Evolutionary conservation across 345 rosid species (phyloP).

Genomic region (Moricandia arvensis): DNA sequence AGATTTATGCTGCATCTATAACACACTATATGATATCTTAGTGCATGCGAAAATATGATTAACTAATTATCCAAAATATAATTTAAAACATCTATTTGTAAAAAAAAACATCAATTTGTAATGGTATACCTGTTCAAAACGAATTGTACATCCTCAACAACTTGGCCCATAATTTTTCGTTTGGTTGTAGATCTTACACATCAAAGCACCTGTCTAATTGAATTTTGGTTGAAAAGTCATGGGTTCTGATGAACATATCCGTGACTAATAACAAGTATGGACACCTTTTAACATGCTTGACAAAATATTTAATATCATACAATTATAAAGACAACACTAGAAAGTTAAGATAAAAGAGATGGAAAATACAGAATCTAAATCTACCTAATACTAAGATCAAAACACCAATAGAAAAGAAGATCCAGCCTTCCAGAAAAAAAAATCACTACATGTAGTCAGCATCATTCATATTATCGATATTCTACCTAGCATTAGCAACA

Average conservation of each 20-base stretch:
- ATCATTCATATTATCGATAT: neutral
- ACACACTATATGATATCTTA: neutral
- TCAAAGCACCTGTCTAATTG: slow-evolving; percentile 2
- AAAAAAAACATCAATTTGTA: neutral
- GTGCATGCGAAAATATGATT: neutral
- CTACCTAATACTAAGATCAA: neutral
- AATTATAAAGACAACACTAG: neutral
- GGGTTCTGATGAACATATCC: neutral
- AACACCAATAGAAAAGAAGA: neutral
- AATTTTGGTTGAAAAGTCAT: neutral
- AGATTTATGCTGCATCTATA: neutral
- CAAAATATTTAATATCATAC: neutral
- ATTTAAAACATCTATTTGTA: neutral
- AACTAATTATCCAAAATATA: neutral
- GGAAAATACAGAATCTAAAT: neutral
- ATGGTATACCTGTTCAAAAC: slow-evolving; percentile 14
- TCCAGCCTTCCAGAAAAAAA: neutral
- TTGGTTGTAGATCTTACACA: slow-evolving; percentile 19
- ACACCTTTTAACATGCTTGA: neutral
- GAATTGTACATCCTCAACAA: neutral
- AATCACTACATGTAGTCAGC: neutral
- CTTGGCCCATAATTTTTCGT: slow-evolving; percentile 9
- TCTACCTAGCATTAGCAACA: neutral
- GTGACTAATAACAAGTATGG: neutral
- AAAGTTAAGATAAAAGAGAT: neutral